Conservation (phyloP, 2,329 filamentous ascomycete genomes). For the Colletotrichum phormii region DNA sequence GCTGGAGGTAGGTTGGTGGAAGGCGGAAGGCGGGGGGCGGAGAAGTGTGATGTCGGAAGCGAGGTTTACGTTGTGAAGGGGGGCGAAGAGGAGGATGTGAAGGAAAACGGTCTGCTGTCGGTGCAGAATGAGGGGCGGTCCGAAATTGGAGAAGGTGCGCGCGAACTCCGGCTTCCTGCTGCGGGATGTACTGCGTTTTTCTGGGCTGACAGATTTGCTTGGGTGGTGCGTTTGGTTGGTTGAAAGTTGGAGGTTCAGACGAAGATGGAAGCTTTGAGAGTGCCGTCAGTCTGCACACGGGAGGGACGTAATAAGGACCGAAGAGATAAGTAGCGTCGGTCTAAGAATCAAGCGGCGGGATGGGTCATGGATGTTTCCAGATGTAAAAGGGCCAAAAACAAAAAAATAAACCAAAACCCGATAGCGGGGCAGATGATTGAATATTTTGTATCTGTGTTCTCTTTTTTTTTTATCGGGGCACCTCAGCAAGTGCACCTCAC, state of each 20-base stretch:
- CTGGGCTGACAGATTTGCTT: not conserved
- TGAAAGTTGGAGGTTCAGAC: conserved; percentile 25
- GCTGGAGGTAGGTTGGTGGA: conserved; percentile 16
- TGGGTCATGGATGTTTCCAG: conserved; percentile 37
- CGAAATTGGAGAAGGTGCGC: conserved; percentile 19
- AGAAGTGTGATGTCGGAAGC: conserved; percentile 23
- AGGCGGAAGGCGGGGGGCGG: conserved; percentile 19
- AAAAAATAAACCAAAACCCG: conserved; percentile 1
- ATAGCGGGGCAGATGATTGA: conserved; percentile 20
- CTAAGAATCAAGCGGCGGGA: conserved; percentile 20
- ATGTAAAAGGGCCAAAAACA: conserved; percentile 1
- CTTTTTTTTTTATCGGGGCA: conserved; percentile 12
- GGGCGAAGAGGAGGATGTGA: conserved; percentile 5
- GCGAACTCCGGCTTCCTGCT: conserved; percentile 8
- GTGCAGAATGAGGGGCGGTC: conserved; percentile 27
- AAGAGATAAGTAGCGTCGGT: conserved; percentile 11
- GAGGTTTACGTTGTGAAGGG: conserved; percentile 24
- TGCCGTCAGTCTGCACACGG: conserved; percentile 3
- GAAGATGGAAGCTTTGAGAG: conserved; percentile 22
- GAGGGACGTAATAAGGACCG: conserved; percentile 29
- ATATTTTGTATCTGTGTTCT: not conserved
- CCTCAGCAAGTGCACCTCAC: not conserved
- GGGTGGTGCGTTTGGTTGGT: not conserved
- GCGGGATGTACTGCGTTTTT: conserved; percentile 9
- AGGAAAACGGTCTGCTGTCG: conserved; percentile 13